These are phyloP conservation scores for Colletotrichum tofieldiae DNA, from an alignment of 2,329 filamentous ascomycete species.

Conservation along the genomic window DNA sequence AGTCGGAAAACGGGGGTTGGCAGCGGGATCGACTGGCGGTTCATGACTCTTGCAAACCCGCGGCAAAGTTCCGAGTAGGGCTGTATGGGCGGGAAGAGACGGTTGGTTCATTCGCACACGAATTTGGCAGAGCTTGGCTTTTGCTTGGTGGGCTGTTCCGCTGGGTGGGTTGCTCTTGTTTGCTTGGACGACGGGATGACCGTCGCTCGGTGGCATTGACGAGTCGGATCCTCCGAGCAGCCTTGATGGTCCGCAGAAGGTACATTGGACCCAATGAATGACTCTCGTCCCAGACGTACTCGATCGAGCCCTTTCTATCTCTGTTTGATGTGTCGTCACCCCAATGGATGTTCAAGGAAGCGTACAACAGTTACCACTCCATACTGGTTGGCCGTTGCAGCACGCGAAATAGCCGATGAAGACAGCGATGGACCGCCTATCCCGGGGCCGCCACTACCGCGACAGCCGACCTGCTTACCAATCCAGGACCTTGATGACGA, in stretches of 20 bases:
- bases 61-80: constrained; percentile 33
- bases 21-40: constrained; percentile 31
- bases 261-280: background rate
- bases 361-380: background rate
- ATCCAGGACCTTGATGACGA: background rate
- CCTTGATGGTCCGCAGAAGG: background rate
- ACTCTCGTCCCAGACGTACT: background rate
- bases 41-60: constrained; percentile 40
- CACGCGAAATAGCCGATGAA: constrained; percentile 21
- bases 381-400: background rate
- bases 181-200: background rate
- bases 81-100: constrained; percentile 16
- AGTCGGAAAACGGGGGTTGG: constrained; percentile 24
- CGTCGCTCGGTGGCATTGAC: background rate
- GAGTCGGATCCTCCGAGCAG: constrained; percentile 5
- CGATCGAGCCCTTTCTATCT: background rate
- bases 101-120: background rate
- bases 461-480: constrained; percentile 29
- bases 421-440: background rate
- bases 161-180: background rate
- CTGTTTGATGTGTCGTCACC: background rate
- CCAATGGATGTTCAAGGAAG: background rate
- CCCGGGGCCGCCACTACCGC: constrained; percentile 10
- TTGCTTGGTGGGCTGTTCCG: background rate
- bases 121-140: background rate